phyloP scores from a whole-genome alignment of 257 asterid species.

The Ilex aquifolium region DNA sequence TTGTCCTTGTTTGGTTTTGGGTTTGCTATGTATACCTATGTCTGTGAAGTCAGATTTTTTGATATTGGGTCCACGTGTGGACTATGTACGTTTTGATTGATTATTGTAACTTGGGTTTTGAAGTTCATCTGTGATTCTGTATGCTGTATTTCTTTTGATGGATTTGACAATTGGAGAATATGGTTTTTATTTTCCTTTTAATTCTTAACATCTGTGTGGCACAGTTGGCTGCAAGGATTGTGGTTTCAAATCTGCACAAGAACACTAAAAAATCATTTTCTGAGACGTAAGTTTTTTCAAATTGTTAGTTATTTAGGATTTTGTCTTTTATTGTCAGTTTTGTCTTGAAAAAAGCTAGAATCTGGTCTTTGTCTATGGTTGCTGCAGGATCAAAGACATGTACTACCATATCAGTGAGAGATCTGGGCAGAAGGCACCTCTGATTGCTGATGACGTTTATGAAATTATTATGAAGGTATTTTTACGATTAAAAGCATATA shows the following conservation, averaged over 20 bases:
- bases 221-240: background rate
- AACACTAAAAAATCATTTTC: background rate
- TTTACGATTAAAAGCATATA: too few relatives aligned
- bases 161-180: background rate
- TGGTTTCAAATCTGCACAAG: background rate
- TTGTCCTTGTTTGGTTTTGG: too few relatives aligned
- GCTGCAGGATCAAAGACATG: constrained; percentile 1
- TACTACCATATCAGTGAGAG: background rate
- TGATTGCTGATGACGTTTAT: background rate
- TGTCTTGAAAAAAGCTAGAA: background rate
- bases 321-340: background rate
- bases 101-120: too few relatives aligned
- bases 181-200: background rate
- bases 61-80: too few relatives aligned
- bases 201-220: background rate
- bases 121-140: background rate
- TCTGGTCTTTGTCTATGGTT: background rate
- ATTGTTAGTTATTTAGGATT: background rate
- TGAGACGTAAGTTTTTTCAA: background rate
- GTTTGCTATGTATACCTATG: too few relatives aligned
- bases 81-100: too few relatives aligned
- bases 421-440: background rate
- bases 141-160: background rate
- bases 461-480: background rate
- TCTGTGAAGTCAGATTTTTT: too few relatives aligned